Conservation (phyloP, 1,139 yeast species). For the Arxiozyma slooffiae region DNA sequence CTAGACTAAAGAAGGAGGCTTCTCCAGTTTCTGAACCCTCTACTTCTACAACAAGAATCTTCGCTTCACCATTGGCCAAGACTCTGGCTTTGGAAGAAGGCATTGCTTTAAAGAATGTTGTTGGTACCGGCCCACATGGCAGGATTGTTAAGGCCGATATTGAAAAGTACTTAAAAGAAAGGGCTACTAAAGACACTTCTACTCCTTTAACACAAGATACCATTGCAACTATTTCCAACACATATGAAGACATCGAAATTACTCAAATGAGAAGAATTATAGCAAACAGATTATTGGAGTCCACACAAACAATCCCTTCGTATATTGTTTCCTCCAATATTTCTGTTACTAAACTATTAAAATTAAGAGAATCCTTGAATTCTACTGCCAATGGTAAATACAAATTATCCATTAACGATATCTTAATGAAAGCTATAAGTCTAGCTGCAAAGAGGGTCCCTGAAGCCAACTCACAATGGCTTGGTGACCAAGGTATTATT, state of each 20-base stretch:
- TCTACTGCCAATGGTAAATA: conserved; percentile 77
- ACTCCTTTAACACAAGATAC: conserved; percentile 23
- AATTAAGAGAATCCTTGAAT: conserved; percentile 84
- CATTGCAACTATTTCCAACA: conserved; percentile 18
- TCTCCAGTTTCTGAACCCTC: background rate
- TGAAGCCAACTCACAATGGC: conserved; percentile 88
- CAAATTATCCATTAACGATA: conserved; percentile 88
- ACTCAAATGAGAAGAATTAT: conserved; percentile 90
- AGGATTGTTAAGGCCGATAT: conserved; percentile 88
- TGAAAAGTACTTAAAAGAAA: conserved; percentile 46
- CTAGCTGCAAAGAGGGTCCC: conserved; percentile 86
- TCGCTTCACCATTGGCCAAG: conserved; percentile 95
- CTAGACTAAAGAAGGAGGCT: conserved; percentile 7
- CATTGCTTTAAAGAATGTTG: conserved; percentile 68
- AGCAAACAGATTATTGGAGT: conserved; percentile 77
- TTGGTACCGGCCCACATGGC: conserved; percentile 92
- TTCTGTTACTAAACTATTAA: conserved; percentile 80
- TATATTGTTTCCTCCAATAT: conserved; percentile 83
- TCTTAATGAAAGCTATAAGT: conserved; percentile 88
- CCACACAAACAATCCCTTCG: conserved; percentile 81
- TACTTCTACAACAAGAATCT: conserved; percentile 40
- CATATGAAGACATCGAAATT: conserved; percentile 76
- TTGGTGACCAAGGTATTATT: conserved; percentile 78
- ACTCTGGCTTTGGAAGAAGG: conserved; percentile 89
- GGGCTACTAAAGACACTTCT: conserved; percentile 25